Evolutionary conservation across 176 grass and related monocot species (phyloP), one percentile per base, ranked within the genome.

Genomic region (Olyra latifolia): DNA sequence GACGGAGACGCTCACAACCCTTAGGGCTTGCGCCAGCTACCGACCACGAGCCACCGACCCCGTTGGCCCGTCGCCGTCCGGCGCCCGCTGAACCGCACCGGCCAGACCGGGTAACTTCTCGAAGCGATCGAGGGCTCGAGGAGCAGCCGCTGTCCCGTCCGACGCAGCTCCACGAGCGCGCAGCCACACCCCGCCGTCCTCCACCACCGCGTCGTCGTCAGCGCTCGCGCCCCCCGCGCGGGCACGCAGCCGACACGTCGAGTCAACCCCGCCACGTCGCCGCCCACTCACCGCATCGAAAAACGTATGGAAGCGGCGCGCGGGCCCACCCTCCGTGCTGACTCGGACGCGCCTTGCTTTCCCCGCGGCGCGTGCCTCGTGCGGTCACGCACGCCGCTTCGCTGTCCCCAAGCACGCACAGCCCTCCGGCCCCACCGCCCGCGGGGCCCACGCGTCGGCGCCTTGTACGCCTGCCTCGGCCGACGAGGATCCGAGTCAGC

Each of bases 401-500:
- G 8, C 64, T 47, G n/a, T 25, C 59, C 23, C 25, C 0, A 65
- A 35, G 40, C 76, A 3, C 19, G 10, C 76, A 41, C n/a, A n/a
- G n/a, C n/a, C n/a, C n/a, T n/a, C n/a, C 46, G 76, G 76, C 8
- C 61, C 62, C 77, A 79, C 77, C 48, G 13, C 0, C 0, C 20
- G 22, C 13, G 48, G 80, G 69, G 10, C 15, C 69, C 58, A 0
- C 30, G 0, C 28, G 80, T 82, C 73, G 40, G 48, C 10, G 35
- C 35, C 38, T 45, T 32, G 62, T 25, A 22, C 7, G 66, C 66
- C 10, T 29, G 50, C 78, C 45, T 13, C 69, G 60, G 60, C 80
- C 81, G 81, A 88, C 80, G 59, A 55, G 87, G 87, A 85, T 89
- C 87, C 87, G 77, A 89, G 82, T 89, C 87, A 89, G 6, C 87